Percentiles rank a stretch among this genome's conserved stretches.
phyloP scores from a whole-genome alignment of 2,329 filamentous ascomycete species.

The Niveomyces coronatus region DNA sequence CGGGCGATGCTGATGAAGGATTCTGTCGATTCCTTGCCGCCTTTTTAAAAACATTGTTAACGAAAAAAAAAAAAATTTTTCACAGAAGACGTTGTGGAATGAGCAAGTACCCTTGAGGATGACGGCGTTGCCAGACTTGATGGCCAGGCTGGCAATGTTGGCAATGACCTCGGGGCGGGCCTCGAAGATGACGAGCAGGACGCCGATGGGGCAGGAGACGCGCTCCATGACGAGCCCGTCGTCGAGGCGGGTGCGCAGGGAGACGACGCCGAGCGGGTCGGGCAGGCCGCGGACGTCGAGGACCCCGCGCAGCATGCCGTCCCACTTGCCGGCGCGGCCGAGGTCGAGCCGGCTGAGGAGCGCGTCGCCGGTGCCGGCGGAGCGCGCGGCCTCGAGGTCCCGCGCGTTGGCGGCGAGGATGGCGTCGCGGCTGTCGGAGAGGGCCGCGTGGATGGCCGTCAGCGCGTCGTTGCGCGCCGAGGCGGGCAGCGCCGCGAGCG shows the following conservation, averaged over 20 bases:
- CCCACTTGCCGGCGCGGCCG: slow-evolving; percentile 79
- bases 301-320: slow-evolving; percentile 95
- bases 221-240: slow-evolving; percentile 77
- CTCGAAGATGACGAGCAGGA: slow-evolving; percentile 97
- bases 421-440: slow-evolving; percentile 55
- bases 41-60: slow-evolving; percentile 25
- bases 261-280: slow-evolving; percentile 83
- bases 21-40: slow-evolving; percentile 88
- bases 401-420: slow-evolving; percentile 81
- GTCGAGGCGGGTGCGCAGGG: slow-evolving; percentile 75
- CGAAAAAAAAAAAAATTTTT: too few relatives aligned
- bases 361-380: slow-evolving; percentile 64
- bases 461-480: slow-evolving; percentile 75
- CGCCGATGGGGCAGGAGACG: slow-evolving; percentile 88
- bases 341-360: slow-evolving; percentile 84
- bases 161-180: slow-evolving; percentile 96
- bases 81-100: too few relatives aligned
- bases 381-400: slow-evolving; percentile 66
- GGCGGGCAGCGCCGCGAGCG: slow-evolving; percentile 68
- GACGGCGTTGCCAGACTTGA: slow-evolving; percentile 95
- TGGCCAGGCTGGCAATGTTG: slow-evolving; percentile 89
- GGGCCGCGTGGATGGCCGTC: slow-evolving; percentile 69
- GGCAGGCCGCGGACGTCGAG: slow-evolving; percentile 73
- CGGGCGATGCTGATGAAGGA: slow-evolving; percentile 88
- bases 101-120: slow-evolving; percentile 67